These are phyloP conservation scores for Bipolaris cookei DNA, from an alignment of 2,329 filamentous ascomycete species.

Conservation along the genomic window DNA sequence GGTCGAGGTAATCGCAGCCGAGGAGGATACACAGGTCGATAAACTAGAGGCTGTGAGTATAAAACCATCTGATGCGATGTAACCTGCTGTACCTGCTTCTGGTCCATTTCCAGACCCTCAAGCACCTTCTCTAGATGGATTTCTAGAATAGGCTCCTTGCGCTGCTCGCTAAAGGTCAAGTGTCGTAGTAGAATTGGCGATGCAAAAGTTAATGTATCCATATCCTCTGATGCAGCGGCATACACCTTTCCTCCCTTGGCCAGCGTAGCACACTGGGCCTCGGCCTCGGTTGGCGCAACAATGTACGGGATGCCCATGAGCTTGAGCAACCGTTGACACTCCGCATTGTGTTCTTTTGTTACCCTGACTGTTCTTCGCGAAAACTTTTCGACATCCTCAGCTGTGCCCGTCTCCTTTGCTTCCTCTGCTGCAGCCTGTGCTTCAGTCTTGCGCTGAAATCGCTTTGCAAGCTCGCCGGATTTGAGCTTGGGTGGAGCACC, in stretches of 20 bases:
- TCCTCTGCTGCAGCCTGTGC: slow-evolving; percentile 90
- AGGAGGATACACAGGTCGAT: slow-evolving; percentile 97
- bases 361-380: slow-evolving; percentile 90
- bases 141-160: slow-evolving; percentile 97
- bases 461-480: slow-evolving; percentile 94
- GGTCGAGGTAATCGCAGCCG: slow-evolving; percentile 96
- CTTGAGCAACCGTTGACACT: slow-evolving; percentile 88
- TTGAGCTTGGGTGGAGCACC: slow-evolving; percentile 97
- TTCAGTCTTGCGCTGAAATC: slow-evolving; percentile 92
- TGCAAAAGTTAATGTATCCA: slow-evolving; percentile 97
- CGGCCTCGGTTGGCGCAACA: slow-evolving; percentile 92
- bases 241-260: slow-evolving; percentile 94
- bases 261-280: slow-evolving; percentile 92
- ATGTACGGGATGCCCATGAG: slow-evolving; percentile 97
- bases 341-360: slow-evolving; percentile 94
- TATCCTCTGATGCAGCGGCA: slow-evolving; percentile 95
- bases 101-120: slow-evolving; percentile 85
- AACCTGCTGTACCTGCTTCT: slow-evolving; percentile 68
- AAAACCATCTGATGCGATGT: slow-evolving; percentile 3
- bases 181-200: slow-evolving; percentile 89
- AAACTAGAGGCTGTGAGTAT: slow-evolving; percentile 64
- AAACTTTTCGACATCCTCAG: slow-evolving; percentile 98
- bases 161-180: slow-evolving; percentile 94
- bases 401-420: slow-evolving; percentile 95
- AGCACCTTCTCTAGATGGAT: slow-evolving; percentile 87